Conservation (phyloP, 192 early-diverging fungal species). For the Backusella morwellensis region DNA sequence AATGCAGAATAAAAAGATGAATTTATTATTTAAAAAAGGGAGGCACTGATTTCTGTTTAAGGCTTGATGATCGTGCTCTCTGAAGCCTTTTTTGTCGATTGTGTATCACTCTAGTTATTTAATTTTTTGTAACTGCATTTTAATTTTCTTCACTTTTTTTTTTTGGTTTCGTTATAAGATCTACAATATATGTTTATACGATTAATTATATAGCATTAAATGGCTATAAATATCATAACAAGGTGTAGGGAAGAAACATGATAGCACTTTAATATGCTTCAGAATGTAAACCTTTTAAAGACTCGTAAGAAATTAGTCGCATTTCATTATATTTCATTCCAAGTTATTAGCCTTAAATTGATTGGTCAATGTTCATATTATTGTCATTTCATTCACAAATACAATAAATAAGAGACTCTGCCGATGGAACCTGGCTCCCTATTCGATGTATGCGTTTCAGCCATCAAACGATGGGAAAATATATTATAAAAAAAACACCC, state of each 20-base stretch:
- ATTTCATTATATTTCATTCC: background rate
- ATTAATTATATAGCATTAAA: background rate
- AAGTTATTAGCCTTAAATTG: background rate
- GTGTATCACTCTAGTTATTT: background rate
- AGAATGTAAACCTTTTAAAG: background rate
- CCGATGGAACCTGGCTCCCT: background rate
- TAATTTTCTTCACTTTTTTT: background rate
- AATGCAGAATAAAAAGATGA: slow-evolving; percentile 3
- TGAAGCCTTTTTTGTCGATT: slow-evolving; percentile 2
- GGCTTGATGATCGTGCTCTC: background rate
- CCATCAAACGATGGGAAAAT: background rate
- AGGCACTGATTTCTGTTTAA: slow-evolving; percentile 1
- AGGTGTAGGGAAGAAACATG: background rate
- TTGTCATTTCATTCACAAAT: background rate
- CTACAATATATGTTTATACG: background rate
- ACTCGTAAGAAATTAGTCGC: background rate
- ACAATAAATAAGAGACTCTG: background rate
- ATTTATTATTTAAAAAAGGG: slow-evolving; percentile 1
- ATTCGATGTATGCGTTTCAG: background rate
- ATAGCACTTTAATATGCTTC: background rate
- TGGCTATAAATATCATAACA: background rate
- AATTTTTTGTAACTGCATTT: background rate
- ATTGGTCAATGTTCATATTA: background rate
- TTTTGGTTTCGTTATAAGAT: background rate
- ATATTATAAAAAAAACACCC: background rate